Evolutionary conservation across 129 eudicot species (phyloP).

Genomic region (Centrapalus pauciflorus): DNA sequence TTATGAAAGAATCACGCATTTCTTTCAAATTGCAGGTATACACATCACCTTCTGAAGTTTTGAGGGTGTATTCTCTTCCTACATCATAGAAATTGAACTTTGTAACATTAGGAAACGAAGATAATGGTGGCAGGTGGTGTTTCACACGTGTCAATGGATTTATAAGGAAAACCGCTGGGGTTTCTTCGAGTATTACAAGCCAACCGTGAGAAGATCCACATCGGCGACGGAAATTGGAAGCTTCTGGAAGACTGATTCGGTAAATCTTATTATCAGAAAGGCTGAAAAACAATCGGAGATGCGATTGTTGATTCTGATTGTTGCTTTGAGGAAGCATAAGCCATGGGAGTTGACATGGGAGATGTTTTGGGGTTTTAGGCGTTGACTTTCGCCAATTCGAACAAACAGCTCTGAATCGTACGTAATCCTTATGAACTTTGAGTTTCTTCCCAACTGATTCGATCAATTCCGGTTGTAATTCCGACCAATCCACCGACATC

Average conservation of each 20-base stretch:
- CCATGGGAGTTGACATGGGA: slow-evolving; percentile 52
- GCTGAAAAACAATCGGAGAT: slow-evolving; percentile 41
- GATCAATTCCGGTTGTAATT: slow-evolving; percentile 39
- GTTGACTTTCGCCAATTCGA: slow-evolving; percentile 33
- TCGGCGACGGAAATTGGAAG: slow-evolving; percentile 51
- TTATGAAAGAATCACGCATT: slow-evolving; percentile 64
- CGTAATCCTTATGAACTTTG: slow-evolving; percentile 30
- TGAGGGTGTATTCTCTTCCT: slow-evolving; percentile 58
- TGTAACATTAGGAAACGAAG: slow-evolving; percentile 47
- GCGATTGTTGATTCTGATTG: slow-evolving; percentile 17
- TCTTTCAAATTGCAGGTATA: slow-evolving; percentile 43
- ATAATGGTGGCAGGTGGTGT: slow-evolving; percentile 48
- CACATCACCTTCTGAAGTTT: slow-evolving; percentile 24
- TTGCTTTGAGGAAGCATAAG: slow-evolving; percentile 56
- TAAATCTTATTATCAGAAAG: slow-evolving; percentile 35
- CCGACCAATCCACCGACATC: slow-evolving; percentile 51
- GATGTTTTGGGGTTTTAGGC: slow-evolving; percentile 20
- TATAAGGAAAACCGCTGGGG: slow-evolving; percentile 45
- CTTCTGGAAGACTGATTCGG: slow-evolving; percentile 48
- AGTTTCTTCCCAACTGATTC: slow-evolving; percentile 26
- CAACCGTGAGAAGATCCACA: slow-evolving; percentile 81
- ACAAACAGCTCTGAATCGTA: slow-evolving; percentile 51
- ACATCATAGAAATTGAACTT: slow-evolving; percentile 41
- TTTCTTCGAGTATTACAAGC: slow-evolving; percentile 52
- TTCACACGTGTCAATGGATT: slow-evolving; percentile 54